phyloP scores from a whole-genome alignment of 192 early-diverging fungal species.

The Mortierella alpina region DNA sequence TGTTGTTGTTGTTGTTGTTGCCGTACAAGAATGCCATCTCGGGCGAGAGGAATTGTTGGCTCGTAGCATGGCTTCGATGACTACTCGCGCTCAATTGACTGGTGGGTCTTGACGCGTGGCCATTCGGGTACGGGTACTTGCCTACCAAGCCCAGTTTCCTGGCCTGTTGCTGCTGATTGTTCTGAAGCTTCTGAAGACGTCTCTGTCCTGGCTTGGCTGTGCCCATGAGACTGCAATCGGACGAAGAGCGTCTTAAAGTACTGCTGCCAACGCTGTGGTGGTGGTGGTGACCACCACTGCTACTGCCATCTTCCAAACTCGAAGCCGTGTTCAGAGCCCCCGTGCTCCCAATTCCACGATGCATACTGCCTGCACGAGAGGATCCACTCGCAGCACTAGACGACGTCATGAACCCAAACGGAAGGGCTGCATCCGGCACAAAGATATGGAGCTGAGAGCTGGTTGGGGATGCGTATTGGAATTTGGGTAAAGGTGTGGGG shows the following conservation, averaged over 20 bases:
- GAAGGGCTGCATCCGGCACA: slow-evolving; percentile 20
- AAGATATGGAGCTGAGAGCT: slow-evolving; percentile 41
- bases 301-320: too few species aligned
- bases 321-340: too few species aligned
- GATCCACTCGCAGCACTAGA: slow-evolving; percentile 5
- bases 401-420: neutral
- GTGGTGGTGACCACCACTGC: too few species aligned
- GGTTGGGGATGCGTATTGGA: slow-evolving; percentile 48
- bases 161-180: neutral
- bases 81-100: neutral
- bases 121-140: slow-evolving; percentile 25
- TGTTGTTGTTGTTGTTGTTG: slow-evolving; percentile 2
- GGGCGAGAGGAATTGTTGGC: slow-evolving; percentile 42
- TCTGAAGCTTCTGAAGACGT: neutral
- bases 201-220: neutral
- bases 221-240: slow-evolving; percentile 21
- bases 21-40: slow-evolving; percentile 37
- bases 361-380: slow-evolving; percentile 11
- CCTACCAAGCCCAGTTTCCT: slow-evolving; percentile 1
- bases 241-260: slow-evolving; percentile 12
- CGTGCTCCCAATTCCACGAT: neutral
- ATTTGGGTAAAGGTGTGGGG: slow-evolving; percentile 10
- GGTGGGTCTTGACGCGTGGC: neutral
- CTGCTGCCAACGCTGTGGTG: neutral
- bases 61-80: neutral